Evolutionary conservation across 208 protist species (phyloP), one percentile per base, ranked within the genome.

Genomic region (Porcisia hertigi): DNA sequence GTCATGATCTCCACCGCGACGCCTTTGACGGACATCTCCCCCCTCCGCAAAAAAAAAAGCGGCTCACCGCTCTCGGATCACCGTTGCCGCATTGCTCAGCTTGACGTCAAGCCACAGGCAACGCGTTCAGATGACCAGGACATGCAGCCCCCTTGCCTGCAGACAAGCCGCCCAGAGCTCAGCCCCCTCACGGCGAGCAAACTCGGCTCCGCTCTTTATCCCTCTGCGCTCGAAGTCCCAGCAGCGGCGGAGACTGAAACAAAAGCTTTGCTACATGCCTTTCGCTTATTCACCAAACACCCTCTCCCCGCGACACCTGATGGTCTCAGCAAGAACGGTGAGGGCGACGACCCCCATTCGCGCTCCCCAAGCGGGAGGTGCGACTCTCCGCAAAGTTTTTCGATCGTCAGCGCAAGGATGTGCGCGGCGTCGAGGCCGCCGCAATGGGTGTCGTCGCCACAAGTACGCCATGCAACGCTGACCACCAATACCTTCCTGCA

Each of bases 211-310:
- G 69, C 52, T 2, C 16, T 75, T 12, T 75, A 52, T 62, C 62
- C 76, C 0, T 80, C 76, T 11, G 76, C 47, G 43, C 18, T 71
- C 43, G 76, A 75, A 49, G 76, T 71, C 23, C 23, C 59, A 39
- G 23, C 23, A 14, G 59, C 14, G 3, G 43, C 47, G 30, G 70
- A 70, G 52, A 39, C 20, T 12, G 49, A 47, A 11, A 54, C 41
- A 0, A 69, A 75, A 23, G 69, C n/a, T 14, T n/a, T 71, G 34
- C 53, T 43, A 0, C 64, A 18, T 62, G 69, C 53, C 1, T 23
- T 75, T 62, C 76, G 65, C 41, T 52, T 30, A 0, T 55, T 64
- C 20, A 11, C 52, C 53, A 30, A 71, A 0, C 1, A 30, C 11
- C 25, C 59, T 3, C 59, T 36, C 2, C 0, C 23, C 1, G 39